phyloP scores from a whole-genome alignment of 2,329 filamentous ascomycete species.

The Tolypocladium tundrense region DNA sequence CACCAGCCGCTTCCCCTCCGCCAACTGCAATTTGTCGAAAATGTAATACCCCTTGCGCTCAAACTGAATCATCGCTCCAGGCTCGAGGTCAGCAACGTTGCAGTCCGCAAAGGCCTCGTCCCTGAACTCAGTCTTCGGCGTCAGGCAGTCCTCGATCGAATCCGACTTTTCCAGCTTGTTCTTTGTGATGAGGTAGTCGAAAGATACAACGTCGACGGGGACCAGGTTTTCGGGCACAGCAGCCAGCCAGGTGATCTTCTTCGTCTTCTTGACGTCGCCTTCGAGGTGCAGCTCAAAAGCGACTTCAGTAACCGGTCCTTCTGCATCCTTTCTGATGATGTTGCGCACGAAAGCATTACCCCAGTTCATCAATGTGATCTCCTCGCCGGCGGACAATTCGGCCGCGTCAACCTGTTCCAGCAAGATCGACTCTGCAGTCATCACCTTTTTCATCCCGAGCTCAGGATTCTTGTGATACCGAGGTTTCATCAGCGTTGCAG shows the following conservation, averaged over 20 bases:
- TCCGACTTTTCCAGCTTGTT: conserved; percentile 79
- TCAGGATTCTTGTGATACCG: not conserved
- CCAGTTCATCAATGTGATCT: not conserved
- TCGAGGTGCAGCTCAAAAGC: conserved; percentile 73
- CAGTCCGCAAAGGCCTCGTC: conserved; percentile 64
- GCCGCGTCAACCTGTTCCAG: not conserved
- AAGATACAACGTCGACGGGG: conserved; percentile 70
- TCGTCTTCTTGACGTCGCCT: conserved; percentile 82
- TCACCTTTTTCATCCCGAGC: not conserved
- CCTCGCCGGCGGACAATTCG: not conserved
- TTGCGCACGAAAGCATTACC: not conserved
- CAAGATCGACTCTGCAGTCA: not conserved
- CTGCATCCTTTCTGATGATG: not conserved
- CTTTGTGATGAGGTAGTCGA: conserved; percentile 81
- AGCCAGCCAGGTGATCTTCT: conserved; percentile 85
- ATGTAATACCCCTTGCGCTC: conserved; percentile 80
- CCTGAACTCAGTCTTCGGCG: conserved; percentile 57
- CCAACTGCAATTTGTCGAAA: conserved; percentile 48
- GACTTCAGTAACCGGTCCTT: conserved; percentile 36
- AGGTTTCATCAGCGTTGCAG: not conserved
- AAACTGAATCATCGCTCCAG: conserved; percentile 79
- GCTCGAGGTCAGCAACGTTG: conserved; percentile 62
- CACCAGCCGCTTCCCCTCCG: conserved; percentile 30
- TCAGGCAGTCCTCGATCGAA: conserved; percentile 66
- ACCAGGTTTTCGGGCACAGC: conserved; percentile 29